Evolutionary conservation across 2,329 filamentous ascomycete genomes (phyloP).

Genomic region (Raffaelea albimanens): DNA sequence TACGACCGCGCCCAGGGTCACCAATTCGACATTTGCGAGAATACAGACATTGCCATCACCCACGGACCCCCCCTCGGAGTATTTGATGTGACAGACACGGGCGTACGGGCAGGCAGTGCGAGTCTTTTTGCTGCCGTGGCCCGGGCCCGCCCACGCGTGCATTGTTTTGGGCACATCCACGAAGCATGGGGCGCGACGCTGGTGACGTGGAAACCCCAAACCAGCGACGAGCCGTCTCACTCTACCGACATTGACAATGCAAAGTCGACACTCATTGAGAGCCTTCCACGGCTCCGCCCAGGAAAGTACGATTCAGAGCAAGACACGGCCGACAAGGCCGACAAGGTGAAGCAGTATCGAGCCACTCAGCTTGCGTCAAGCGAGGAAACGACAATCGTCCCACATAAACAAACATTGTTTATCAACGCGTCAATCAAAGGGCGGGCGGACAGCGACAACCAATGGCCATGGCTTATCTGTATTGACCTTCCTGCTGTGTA

Average conservation of each 20-base stretch:
- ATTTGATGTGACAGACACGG: constrained; percentile 30
- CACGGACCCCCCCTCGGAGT: constrained; percentile 46
- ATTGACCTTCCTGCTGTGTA: too few species aligned
- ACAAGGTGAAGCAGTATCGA: neutral
- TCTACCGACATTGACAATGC: constrained; percentile 39
- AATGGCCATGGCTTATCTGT: too few species aligned
- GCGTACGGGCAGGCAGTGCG: constrained; percentile 29
- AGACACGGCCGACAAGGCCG: neutral
- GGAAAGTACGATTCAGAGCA: constrained; percentile 7
- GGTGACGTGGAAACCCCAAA: constrained; percentile 35
- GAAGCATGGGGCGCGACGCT: constrained; percentile 48
- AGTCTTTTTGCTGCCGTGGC: constrained; percentile 36
- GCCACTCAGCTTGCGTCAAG: neutral
- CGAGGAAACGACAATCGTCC: constrained; percentile 11
- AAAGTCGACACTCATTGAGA: constrained; percentile 26
- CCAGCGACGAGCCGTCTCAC: constrained; percentile 25
- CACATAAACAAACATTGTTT: constrained; percentile 39
- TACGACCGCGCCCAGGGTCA: constrained; percentile 30
- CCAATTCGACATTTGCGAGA: constrained; percentile 23
- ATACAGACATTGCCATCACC: constrained; percentile 39
- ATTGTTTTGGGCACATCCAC: constrained; percentile 53
- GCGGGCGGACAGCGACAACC: too few species aligned
- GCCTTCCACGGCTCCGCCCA: constrained; percentile 16
- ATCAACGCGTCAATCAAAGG: constrained; percentile 43
- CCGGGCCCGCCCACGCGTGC: constrained; percentile 32